phyloP scores from a whole-genome alignment of 306 rosid genomes.

The Ormosia semicastrata region DNA sequence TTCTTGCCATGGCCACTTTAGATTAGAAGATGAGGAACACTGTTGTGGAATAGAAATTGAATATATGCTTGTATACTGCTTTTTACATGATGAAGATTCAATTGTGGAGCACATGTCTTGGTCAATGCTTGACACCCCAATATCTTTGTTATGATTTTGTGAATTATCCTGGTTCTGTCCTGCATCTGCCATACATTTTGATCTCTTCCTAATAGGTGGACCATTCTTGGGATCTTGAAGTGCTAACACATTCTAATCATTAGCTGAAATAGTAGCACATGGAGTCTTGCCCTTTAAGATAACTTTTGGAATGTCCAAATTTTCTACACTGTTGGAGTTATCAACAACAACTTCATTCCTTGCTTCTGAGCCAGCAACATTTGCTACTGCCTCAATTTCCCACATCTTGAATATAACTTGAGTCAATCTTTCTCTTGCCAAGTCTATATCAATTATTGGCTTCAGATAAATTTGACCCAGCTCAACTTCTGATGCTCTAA shows the following conservation, averaged over 20 bases:
- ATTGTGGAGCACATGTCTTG: constrained; percentile 77
- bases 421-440: constrained; percentile 52
- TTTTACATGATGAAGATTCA: constrained; percentile 75
- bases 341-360: constrained; percentile 60
- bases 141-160: constrained; percentile 23
- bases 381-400: constrained; percentile 61
- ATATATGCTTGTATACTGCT: constrained; percentile 53
- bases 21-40: constrained; percentile 58
- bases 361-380: constrained; percentile 35
- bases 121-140: constrained; percentile 41
- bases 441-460: no score
- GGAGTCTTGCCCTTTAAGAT: constrained; percentile 40
- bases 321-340: constrained; percentile 43
- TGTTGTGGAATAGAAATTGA: constrained; percentile 81
- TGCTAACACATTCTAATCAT: constrained; percentile 91
- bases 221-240: constrained; percentile 41
- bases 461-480: no score
- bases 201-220: constrained; percentile 52
- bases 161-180: constrained; percentile 27
- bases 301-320: constrained; percentile 44
- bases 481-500: no score
- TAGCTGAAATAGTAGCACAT: constrained; percentile 66
- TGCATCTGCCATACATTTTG: constrained; percentile 41
- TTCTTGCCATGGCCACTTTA: constrained; percentile 51
- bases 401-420: constrained; percentile 77